These are phyloP conservation scores for Apiosordaria backusii DNA, from an alignment of 495 filamentous ascomycete species.

Conservation along the genomic window DNA sequence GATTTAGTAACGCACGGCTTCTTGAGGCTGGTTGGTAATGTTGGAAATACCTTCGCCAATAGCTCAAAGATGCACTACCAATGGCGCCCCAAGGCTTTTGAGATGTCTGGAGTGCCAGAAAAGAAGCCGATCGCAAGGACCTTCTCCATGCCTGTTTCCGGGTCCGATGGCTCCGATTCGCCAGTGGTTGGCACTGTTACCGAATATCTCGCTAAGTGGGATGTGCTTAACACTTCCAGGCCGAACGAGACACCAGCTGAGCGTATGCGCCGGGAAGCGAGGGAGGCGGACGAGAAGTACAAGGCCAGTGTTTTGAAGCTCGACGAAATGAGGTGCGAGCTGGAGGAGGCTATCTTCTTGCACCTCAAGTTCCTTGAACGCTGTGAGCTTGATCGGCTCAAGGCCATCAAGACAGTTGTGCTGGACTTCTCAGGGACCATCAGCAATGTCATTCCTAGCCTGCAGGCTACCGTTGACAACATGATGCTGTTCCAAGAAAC, in stretches of 20 bases:
- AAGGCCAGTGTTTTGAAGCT: slow-evolving; percentile 79
- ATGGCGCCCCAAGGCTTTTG: slow-evolving; percentile 89
- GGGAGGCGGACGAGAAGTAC: slow-evolving; percentile 90
- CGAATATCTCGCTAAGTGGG: slow-evolving; percentile 88
- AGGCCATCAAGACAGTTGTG: slow-evolving; percentile 96
- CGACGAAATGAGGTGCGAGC: slow-evolving; percentile 82
- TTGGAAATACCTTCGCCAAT: slow-evolving; percentile 94
- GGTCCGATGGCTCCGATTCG: slow-evolving; percentile 61
- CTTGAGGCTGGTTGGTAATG: slow-evolving; percentile 84
- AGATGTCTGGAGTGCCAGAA: slow-evolving; percentile 80
- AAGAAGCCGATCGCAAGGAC: slow-evolving; percentile 73
- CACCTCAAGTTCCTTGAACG: slow-evolving; percentile 96
- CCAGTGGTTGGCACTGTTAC: slow-evolving; percentile 72
- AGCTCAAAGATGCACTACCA: slow-evolving; percentile 96
- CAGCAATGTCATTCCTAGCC: slow-evolving; percentile 94
- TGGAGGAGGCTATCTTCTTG: slow-evolving; percentile 90
- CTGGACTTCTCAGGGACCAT: slow-evolving; percentile 97
- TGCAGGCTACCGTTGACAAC: slow-evolving; percentile 92
- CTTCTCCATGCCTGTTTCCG: slow-evolving; percentile 55
- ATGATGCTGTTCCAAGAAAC: slow-evolving; percentile 99
- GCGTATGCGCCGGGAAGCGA: slow-evolving; percentile 80
- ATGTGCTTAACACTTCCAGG: slow-evolving; percentile 81
- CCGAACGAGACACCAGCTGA: slow-evolving; percentile 84
- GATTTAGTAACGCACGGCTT: slow-evolving; percentile 86
- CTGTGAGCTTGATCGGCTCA: slow-evolving; percentile 92